A percentile compares a stretch with the other conserved stretches of the same genome.
These are phyloP conservation scores for Coemansia sp. DNA, from an alignment of 192 early-diverging fungal genomes.

Conservation along the genomic window DNA sequence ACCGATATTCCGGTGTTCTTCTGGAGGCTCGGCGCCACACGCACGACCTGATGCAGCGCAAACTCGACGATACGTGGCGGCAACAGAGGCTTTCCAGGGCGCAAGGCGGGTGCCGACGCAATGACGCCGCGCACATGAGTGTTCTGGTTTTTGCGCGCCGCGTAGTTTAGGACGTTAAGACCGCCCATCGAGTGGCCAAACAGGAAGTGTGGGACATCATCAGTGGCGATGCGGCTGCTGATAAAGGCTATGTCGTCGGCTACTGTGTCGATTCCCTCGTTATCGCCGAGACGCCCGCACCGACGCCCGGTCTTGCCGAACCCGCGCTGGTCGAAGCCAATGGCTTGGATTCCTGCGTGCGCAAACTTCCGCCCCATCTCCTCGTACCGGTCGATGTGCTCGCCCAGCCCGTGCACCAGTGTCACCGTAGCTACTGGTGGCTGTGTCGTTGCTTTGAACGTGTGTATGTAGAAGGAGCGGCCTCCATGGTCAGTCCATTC, in stretches of 20 bases:
- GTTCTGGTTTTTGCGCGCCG: constrained; percentile 17
- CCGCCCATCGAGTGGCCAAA: constrained; percentile 64
- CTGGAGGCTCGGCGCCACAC: constrained; percentile 35
- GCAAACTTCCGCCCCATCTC: constrained; percentile 53
- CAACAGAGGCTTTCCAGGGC: constrained; percentile 29
- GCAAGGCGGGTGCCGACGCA: constrained; percentile 38
- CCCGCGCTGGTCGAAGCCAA: constrained; percentile 63
- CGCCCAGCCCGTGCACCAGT: constrained; percentile 63
- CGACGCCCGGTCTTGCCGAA: constrained; percentile 59
- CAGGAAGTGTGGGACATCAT: constrained; percentile 56
- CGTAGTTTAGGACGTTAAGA: constrained; percentile 36
- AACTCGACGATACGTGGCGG: constrained; percentile 27
- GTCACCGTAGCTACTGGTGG: constrained; percentile 53
- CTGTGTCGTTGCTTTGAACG: constrained; percentile 22
- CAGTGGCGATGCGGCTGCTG: constrained; percentile 20
- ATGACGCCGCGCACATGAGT: constrained; percentile 36
- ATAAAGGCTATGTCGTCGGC: constrained; percentile 52
- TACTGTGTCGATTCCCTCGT: constrained; percentile 41
- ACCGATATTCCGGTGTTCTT: constrained; percentile 29
- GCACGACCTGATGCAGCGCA: constrained; percentile 26
- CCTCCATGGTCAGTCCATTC: constrained; percentile 28
- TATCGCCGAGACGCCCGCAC: constrained; percentile 47
- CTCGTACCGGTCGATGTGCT: constrained; percentile 63
- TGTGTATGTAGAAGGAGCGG: constrained; percentile 37
- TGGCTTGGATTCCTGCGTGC: constrained; percentile 52